Conservation (phyloP, 2,329 filamentous ascomycete genomes). For the Colletotrichum tropicale region DNA sequence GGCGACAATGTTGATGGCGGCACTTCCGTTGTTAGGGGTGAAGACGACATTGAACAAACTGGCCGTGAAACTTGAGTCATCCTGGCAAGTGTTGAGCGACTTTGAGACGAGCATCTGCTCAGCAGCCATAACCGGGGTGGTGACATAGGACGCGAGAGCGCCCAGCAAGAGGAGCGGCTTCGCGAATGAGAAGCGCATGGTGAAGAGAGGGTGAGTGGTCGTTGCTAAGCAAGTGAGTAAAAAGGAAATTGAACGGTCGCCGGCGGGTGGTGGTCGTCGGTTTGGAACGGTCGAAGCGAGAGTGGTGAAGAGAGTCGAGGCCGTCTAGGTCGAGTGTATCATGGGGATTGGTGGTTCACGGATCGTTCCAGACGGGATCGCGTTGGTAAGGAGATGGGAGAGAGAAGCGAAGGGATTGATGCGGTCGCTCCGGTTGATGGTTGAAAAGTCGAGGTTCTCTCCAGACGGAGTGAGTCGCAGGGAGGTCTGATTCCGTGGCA, state of each 20-base stretch:
- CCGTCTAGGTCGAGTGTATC: slow-evolving; percentile 14
- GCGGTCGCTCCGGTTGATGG: background rate
- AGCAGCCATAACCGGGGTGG: slow-evolving; percentile 54
- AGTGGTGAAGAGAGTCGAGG: background rate
- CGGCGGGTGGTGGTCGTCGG: background rate
- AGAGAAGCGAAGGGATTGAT: background rate
- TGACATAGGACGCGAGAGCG: slow-evolving; percentile 45
- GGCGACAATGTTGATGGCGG: slow-evolving; percentile 77
- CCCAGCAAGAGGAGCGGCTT: slow-evolving; percentile 51
- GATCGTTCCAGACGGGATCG: slow-evolving; percentile 12
- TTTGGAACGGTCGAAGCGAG: background rate
- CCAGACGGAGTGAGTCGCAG: background rate
- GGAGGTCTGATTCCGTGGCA: slow-evolving; percentile 8
- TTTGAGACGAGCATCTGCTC: slow-evolving; percentile 77
- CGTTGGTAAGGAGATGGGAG: background rate
- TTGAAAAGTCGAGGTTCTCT: background rate
- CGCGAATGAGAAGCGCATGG: slow-evolving; percentile 52
- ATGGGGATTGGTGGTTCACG: background rate
- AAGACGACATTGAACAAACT: slow-evolving; percentile 87
- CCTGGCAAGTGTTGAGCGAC: slow-evolving; percentile 84
- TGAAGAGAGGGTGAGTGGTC: slow-evolving; percentile 25
- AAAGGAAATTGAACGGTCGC: background rate
- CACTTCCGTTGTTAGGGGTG: slow-evolving; percentile 74
- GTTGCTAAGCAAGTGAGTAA: background rate
- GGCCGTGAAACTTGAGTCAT: slow-evolving; percentile 84